Evolutionary conservation across 2,329 filamentous ascomycete genomes (phyloP), one percentile per base, ranked within the genome.

Genomic region (Emmonsiellopsis sp.): DNA sequence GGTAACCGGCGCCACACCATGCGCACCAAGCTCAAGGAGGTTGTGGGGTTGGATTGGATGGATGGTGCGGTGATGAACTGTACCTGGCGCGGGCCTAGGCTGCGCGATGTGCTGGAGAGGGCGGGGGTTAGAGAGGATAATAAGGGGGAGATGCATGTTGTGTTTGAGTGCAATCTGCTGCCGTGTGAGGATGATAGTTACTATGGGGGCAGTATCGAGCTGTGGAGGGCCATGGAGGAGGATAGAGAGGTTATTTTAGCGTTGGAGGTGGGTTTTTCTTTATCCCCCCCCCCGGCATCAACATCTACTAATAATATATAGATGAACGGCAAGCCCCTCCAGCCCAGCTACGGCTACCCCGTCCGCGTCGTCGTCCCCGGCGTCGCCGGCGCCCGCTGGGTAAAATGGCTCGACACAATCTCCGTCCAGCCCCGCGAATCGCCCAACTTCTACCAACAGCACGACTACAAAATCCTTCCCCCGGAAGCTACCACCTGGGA

Each of bases 31-130:
- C 65, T 82, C 30, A 80, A 80, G 60, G 80, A 83, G 63, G 80
- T 83, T 5, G 67, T 73, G 35, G 81, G 80, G 0, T 76, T 83
- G 42, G 79, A 83, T 60, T 83, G 81, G 80, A 73, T 73, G 38
- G 79, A 82, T 58, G 79, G 74, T 40, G 80, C 80, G 0, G 74
- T 82, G 16, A 82, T 82, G 78, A 83, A 82, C 59, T 81, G 79
- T 59, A 72, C 67, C 52, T 83, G 79, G 79, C 73, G 69, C 11
- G 79, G 78, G 0, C 80, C 80, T 2, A 66, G 76, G 4, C 68
- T 83, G 10, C 63, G 68, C 31, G 79, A 82, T 60, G 71, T 83
- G 2, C 65, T 84, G 37, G 58, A 67, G 1, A 66, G 66, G 34
- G 78, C 78, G 1, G 73, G 73, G 1, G 54, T 80, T 10, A 61